Percentiles rank a stretch among this genome's conserved stretches.
Evolutionary conservation across 805 yeast species (phyloP).

Genomic region (Ogataea paraovalis): DNA sequence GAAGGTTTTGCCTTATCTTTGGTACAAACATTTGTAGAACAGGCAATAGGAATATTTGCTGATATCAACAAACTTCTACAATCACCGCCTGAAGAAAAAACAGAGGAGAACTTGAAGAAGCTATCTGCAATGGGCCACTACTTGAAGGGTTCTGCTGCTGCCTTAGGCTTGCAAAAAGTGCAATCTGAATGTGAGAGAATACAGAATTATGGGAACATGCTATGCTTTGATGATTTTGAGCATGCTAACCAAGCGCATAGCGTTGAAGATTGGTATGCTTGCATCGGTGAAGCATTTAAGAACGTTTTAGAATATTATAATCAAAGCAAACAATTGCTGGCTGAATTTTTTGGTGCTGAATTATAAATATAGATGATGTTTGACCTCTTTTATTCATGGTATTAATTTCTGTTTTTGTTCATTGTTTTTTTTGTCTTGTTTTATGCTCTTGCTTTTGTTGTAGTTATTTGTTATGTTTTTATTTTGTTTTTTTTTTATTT

Average conservation of each 20-base stretch:
- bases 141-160: conserved; percentile 92
- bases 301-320: conserved; percentile 49
- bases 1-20: conserved; percentile 81
- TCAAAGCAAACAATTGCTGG: conserved; percentile 46
- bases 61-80: conserved; percentile 59
- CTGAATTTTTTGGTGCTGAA: conserved; percentile 45
- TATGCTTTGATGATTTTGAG: conserved; percentile 23
- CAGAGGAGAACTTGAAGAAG: conserved; percentile 45
- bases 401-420: too few relatives aligned
- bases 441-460: neutral
- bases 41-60: conserved; percentile 74
- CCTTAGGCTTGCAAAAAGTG: conserved; percentile 78
- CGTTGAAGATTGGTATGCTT: conserved; percentile 32
- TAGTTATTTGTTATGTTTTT: neutral
- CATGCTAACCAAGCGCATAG: conserved; percentile 30
- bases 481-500: too few relatives aligned
- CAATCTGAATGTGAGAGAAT: conserved; percentile 89
- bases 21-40: conserved; percentile 82
- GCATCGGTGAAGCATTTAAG: conserved; percentile 50
- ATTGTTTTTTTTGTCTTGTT: neutral
- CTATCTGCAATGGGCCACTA: conserved; percentile 84
- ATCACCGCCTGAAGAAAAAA: conserved; percentile 6
- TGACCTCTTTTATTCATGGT: neutral
- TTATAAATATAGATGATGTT: conserved; percentile 23
- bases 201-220: conserved; percentile 76